Evolutionary conservation across 352 stramenopile species (phyloP), one percentile per base, ranked within the genome.

Genomic region (Pythium utonaiense): DNA sequence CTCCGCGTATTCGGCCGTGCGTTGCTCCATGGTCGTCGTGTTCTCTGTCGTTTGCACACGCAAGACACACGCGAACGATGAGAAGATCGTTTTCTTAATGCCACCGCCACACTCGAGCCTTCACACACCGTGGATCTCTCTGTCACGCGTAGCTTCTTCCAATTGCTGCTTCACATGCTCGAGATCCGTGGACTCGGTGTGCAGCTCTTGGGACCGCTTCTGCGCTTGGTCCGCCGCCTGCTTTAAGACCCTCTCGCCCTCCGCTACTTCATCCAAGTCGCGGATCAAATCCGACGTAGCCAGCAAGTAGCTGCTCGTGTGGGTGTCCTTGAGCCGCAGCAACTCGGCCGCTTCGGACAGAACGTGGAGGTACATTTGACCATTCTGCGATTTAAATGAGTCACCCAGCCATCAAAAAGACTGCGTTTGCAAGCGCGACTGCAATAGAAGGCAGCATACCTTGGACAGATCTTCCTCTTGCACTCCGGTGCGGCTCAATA

Each of bases 381-480:
- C 75, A 57, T 79, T 77, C 75, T 83, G 61, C 40, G n/a, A 47
- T 13, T 44, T 22, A 17, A 22, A 44, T 17, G 36, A 44, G 16
- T 19, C 40, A 27, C 40, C 16, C 19, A 25, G 21, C 3, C 40
- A 19, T 47, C n/a, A 47, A 14, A 47, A 10, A 47, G n/a, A 47
- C 40, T 19, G 40, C 47, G 19, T 48, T 38, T 25, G 22, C 22
- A 54, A 28, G 31, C 13, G 36, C n/a, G 30, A 53, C 31, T 14
- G 17, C 24, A 22, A 41, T 17, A 22, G 10, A 36, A 0, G 7
- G 27, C 16, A 21, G 9, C 36, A 7, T 28, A 80, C 75, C 60
- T 78, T 78, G 16, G 75, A 83, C 7, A 83, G 57, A 16, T 83
- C 62, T 2, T 79, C 70, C 61, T 83, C 75, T 19, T 40, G 17